Evolutionary conservation across 164 flowering plant genomes (phyloP), one percentile per base, ranked within the genome.

Genomic region (Vitis vinifera): DNA sequence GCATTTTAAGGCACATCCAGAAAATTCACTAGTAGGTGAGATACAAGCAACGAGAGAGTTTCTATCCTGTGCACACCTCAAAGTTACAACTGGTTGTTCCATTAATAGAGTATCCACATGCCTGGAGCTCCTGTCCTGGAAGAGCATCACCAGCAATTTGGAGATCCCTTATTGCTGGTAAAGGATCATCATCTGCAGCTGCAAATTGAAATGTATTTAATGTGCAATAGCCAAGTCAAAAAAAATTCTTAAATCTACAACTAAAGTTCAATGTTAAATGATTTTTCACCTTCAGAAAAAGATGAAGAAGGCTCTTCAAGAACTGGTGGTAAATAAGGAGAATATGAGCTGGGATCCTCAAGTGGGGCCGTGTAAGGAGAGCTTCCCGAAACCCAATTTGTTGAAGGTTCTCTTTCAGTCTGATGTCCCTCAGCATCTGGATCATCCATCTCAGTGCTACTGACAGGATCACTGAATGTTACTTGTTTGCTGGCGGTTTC

Each of bases 51-150:
- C n/a, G 16, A 10, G 11, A 17, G 29, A 19, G 23, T 57, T 29
- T 5, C 8, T n/a, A 55, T 37, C 50, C 44, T 1, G 12, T 15
- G 61, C 71, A 59, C 66, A 93, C 99, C 97, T 91, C 98, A 84
- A 93, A 95, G 70, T 93, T 93, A 70, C 99, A 95, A 75, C 89
- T 88, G 19, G 98, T 93, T 58, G 99, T 95, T 82, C 99, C 99
- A 85, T 93, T 89, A 59, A 87, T 86, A 50, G 97, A 91, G 75
- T 77, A 90, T 67, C 99, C 99, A 66, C 86, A 80, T 17, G 99
- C 98, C 75, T 83, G 91, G 57, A 95, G 91, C 76, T 88, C 91
- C 58, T 72, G 72, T 50, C 98, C 97, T 11, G 98, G 98, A 80
- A 79, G 89, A 68, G 99, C 88, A 68, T 95, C 98, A 15, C 99